Evolutionary conservation across 768 basidiomycete species (phyloP).

Genomic region (Lyophyllum decastes): DNA sequence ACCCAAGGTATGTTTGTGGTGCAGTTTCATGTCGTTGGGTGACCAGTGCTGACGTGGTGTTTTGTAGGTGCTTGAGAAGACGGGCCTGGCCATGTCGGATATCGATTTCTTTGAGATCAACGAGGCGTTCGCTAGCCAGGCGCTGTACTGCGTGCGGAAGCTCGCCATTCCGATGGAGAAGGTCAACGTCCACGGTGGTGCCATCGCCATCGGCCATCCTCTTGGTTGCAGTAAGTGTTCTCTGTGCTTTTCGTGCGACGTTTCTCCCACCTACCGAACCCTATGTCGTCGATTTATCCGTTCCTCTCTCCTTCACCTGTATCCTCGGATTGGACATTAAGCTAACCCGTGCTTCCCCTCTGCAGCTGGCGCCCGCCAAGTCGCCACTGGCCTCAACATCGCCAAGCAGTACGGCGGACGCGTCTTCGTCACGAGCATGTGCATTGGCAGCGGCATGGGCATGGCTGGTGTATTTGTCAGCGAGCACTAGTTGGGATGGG

Average conservation of each 20-base stretch:
- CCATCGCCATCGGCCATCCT: conserved; percentile 88
- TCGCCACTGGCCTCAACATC: conserved; percentile 82
- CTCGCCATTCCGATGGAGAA: conserved; percentile 73
- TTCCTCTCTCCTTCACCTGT: not conserved
- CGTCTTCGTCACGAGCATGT: conserved; percentile 90
- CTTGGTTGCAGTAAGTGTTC: conserved; percentile 73
- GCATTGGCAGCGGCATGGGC: conserved; percentile 88
- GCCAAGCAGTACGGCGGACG: conserved; percentile 75
- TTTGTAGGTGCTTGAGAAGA: conserved; percentile 51
- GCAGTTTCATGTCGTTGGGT: not conserved
- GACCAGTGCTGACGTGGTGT: not conserved
- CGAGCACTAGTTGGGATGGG: conserved; percentile 77
- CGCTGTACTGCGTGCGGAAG: conserved; percentile 70
- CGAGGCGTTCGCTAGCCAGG: conserved; percentile 87
- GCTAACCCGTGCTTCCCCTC: not conserved
- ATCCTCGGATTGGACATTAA: not conserved
- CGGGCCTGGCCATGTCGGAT: conserved; percentile 66
- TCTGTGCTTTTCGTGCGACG: conserved; percentile 25
- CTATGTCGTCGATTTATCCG: not conserved
- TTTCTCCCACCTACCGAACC: no score
- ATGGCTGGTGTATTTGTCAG: conserved; percentile 87
- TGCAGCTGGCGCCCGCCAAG: conserved; percentile 80
- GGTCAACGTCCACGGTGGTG: conserved; percentile 87
- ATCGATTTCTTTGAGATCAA: conserved; percentile 93
- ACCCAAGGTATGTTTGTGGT: conserved; percentile 43